Conservation (phyloP, 176 grass and related monocot species). For the Bolboschoenus planiculmis region DNA sequence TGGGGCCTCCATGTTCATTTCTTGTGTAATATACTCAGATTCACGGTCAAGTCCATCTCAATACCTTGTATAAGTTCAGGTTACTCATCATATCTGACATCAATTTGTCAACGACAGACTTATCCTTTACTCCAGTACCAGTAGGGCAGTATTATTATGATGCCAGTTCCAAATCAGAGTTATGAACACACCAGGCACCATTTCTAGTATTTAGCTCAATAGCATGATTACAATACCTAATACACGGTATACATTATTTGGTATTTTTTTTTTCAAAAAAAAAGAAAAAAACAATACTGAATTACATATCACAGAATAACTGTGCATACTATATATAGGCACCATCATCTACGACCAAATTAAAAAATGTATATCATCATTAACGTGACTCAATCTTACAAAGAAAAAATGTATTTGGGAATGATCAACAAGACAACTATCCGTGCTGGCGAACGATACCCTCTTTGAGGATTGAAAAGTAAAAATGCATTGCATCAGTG, state of each 20-base stretch:
- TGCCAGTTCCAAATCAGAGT: background rate
- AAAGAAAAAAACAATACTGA: no score
- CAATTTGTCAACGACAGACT: background rate
- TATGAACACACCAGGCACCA: background rate
- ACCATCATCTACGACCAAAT: background rate
- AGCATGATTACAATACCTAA: no score
- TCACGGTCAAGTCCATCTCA: background rate
- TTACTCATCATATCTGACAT: background rate
- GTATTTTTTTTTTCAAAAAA: no score
- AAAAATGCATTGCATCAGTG: slow-evolving; percentile 20
- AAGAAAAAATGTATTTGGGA: background rate
- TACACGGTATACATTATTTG: no score
- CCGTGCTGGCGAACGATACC: background rate
- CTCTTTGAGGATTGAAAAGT: slow-evolving; percentile 7
- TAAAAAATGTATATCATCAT: background rate
- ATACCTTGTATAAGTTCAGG: background rate
- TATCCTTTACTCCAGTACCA: background rate
- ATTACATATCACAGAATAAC: background rate
- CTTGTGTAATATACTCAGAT: background rate
- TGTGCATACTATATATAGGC: background rate
- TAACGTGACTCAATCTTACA: background rate
- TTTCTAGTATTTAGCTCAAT: background rate
- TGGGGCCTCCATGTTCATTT: background rate
- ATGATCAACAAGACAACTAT: background rate
- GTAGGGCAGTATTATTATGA: background rate